phyloP scores from a whole-genome alignment of 208 protist species.

The Wallacemonas sp. region DNA sequence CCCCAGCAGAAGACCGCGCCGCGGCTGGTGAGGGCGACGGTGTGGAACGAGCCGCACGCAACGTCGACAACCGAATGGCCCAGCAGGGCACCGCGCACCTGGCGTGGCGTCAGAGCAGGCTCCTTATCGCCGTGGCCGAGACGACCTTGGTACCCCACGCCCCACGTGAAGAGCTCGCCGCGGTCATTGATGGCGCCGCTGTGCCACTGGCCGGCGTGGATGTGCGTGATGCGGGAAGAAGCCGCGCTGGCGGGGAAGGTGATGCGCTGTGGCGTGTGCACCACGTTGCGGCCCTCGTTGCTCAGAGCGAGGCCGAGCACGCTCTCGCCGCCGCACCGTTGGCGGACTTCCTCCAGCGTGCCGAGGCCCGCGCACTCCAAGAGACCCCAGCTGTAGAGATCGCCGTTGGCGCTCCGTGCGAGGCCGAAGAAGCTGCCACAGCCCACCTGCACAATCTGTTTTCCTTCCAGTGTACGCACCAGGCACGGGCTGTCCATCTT shows the following conservation, averaged over 20 bases:
- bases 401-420: conserved; percentile 60
- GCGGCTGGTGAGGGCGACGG: conserved; percentile 61
- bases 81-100: conserved; percentile 59
- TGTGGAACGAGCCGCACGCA: conserved; percentile 86
- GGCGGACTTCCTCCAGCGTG: conserved; percentile 49
- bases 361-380: conserved; percentile 83
- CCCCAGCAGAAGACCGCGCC: conserved; percentile 85
- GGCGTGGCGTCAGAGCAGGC: conserved; percentile 53
- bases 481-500: conserved; percentile 73
- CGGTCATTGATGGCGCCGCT: conserved; percentile 70
- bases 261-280: conserved; percentile 72
- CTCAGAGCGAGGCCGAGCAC: conserved; percentile 72
- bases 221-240: conserved; percentile 36
- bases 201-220: conserved; percentile 89
- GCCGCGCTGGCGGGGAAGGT: conserved; percentile 19
- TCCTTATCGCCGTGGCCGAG: conserved; percentile 76
- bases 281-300: conserved; percentile 71
- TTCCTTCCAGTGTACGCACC: conserved; percentile 63
- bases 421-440: conserved; percentile 88
- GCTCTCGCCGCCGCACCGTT: conserved; percentile 16
- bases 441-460: conserved; percentile 68
- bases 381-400: conserved; percentile 84
- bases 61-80: conserved; percentile 65
- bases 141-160: conserved; percentile 83
- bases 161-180: conserved; percentile 87